A percentile compares a stretch with the other conserved stretches of the same genome.
These are phyloP conservation scores for Calonectria pauciramosa DNA, from an alignment of 2,329 filamentous ascomycete genomes.

Conservation along the genomic window DNA sequence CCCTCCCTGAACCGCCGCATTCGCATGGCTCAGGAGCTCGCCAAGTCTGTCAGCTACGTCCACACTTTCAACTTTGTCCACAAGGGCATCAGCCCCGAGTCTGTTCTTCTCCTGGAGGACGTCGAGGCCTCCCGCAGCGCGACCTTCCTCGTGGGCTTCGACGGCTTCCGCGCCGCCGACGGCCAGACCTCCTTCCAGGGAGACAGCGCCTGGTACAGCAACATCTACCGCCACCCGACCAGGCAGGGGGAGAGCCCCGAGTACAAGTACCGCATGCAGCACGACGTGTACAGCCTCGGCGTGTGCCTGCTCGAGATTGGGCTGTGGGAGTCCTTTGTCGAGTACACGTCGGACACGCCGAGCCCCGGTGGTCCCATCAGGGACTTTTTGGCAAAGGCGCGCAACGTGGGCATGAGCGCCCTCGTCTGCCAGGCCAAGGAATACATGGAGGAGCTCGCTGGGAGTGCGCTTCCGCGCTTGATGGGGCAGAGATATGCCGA, in stretches of 20 bases:
- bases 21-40: constrained; percentile 19
- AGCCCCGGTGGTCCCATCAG: constrained; percentile 10
- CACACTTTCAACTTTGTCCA: constrained; percentile 25
- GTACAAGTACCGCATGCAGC: constrained; percentile 20
- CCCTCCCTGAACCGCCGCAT: neutral
- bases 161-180: constrained; percentile 17
- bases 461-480: neutral
- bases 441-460: constrained; percentile 6
- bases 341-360: constrained; percentile 9
- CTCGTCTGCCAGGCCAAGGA: constrained; percentile 17
- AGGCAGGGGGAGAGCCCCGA: constrained; percentile 15
- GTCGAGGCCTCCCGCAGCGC: neutral
- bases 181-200: constrained; percentile 9
- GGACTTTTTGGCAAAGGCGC: neutral
- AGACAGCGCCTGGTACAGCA: constrained; percentile 13
- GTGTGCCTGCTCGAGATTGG: constrained; percentile 26
- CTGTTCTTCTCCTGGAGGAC: constrained; percentile 9
- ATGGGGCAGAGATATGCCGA: constrained; percentile 15
- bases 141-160: constrained; percentile 16
- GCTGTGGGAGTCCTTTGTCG: constrained; percentile 22
- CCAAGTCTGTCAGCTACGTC: constrained; percentile 24
- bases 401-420: neutral
- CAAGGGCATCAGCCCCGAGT: constrained; percentile 25
- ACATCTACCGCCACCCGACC: constrained; percentile 19
- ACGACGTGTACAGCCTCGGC: constrained; percentile 25